Base-by-base conservation (phyloP, 179 eudicot species). In the Actinidia chinensis region DNA sequence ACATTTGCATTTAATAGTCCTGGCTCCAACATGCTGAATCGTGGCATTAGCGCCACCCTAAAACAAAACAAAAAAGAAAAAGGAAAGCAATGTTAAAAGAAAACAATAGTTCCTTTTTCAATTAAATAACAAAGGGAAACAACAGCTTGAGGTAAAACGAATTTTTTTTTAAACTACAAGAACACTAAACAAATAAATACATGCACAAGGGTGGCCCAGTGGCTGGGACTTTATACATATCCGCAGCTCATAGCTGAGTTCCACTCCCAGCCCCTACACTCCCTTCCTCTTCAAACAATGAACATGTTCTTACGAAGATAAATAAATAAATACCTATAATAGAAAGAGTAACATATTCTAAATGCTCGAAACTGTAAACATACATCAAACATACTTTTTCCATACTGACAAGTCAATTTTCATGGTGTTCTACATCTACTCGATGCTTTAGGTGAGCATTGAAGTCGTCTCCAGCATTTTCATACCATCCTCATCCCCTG, bases 391-490 rank as follows among this genome's bases (percentile, higher is more conserved):
- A 69, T 18, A 44, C 52, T 10, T 46, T 68, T 11, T 23, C 54
- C 68, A 33, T 6, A 64, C 11, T 33, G 43, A 64, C n/a, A 33
- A 64, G 68, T 44, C 46, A 64, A 64, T 13, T 64, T 15, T 33
- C 43, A 33, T 64, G n/a, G n/a, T 33, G 18, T 64, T 54, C 52
- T 68, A 70, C 6, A 70, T n/a, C 56, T 80, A 82, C 48, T 84
- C 78, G 12, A 83, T 73, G 75, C 64, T 74, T 71, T 76, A 85
- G 47, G 84, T 73, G 54, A 84, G 86, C 79, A 85, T 80, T 18
- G 91, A 68, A 73, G 84, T 83, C 6, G 90, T 86, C 82, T 89
- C 95, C 58, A 91, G 79, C 83, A 93, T 83, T 42, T 88, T 73
- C 59, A 82, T 81, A 77, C 80, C 84, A 25, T 89, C 92, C 22